Evolutionary conservation across 208 protist species (phyloP), one percentile per base, ranked within the genome.

Genomic region (Leishmania mexicana): DNA sequence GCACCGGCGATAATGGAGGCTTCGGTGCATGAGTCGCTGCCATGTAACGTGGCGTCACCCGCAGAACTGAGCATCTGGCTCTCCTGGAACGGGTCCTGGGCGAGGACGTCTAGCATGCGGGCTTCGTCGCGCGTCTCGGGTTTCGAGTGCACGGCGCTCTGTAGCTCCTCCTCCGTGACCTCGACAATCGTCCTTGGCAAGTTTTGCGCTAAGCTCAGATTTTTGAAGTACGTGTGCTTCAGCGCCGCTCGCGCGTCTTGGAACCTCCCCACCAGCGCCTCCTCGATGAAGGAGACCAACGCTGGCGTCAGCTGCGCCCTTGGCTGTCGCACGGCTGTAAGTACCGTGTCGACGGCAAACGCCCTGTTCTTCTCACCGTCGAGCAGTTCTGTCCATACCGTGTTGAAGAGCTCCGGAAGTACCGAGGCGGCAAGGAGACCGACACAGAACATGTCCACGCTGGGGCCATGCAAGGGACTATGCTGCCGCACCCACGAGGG

Each of bases 401-500:
- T 85, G 53, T 80, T 78, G 47, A 87, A 92, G 54, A 94, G 74
- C 51, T 84, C 80, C 8, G 91, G 91, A 35, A 93, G 57, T 17
- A 84, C 82, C 28, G 91, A 91, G 31, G 91, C 91, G 7, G 92
- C 91, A 28, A 97, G 87, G 24, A 97, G 86, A 5, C 94, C 94
- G 31, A 97, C 82, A 76, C 78, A 94, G 79, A 96, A 96, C 51
- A 83, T 85, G 84, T 97, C 94, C 7, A 97, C 76, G 62, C 83
- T 72, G 38, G 72, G 45, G 40, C 80, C 81, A 62, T 84, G 85
- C 42, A 88, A 60, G n/a, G 85, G 81, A 8, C n/a, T 67, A 51
- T 82, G 53, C 58, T 79, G 80, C 13, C 38, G 42, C 78, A 95
- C 84, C 84, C 91, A 91, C 62, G 57, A 51, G 40, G 94, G 94